Conservation (phyloP, 306 rosid genomes). For the Cercis canadensis region DNA sequence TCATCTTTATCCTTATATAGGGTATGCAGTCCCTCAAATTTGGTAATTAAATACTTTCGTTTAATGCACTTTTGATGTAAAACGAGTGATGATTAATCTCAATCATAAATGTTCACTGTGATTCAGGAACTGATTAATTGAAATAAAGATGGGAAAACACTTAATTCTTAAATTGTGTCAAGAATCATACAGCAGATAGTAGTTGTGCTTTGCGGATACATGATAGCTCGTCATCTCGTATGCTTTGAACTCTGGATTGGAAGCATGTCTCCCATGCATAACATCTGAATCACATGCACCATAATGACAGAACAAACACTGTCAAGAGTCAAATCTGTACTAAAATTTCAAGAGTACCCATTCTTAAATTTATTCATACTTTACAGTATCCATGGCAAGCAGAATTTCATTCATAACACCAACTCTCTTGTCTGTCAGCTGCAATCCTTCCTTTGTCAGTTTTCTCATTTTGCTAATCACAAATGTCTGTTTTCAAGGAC, state of each 20-base stretch:
- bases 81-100: neutral
- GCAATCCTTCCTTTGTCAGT: slow-evolving; percentile 73
- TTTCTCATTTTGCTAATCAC: slow-evolving; percentile 76
- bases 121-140: slow-evolving; percentile 6
- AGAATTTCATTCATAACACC: slow-evolving; percentile 86
- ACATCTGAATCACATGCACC: slow-evolving; percentile 69
- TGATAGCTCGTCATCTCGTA: slow-evolving; percentile 67
- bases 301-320: slow-evolving; percentile 22
- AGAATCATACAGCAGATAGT: slow-evolving; percentile 67
- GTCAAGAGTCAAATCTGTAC: slow-evolving; percentile 15
- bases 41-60: neutral
- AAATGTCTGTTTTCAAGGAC: slow-evolving; percentile 52
- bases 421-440: slow-evolving; percentile 84
- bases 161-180: slow-evolving; percentile 27
- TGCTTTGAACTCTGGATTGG: slow-evolving; percentile 66
- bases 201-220: slow-evolving; percentile 78
- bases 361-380: slow-evolving; percentile 55
- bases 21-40: slow-evolving; percentile 25
- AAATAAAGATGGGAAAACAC: neutral
- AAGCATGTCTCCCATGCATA: slow-evolving; percentile 95
- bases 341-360: neutral
- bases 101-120: slow-evolving; percentile 8
- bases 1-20: slow-evolving; percentile 14
- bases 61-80: slow-evolving; percentile 1
- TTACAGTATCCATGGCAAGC: slow-evolving; percentile 87